Conservation (phyloP, 495 filamentous ascomycete species). For the Penicillium robsamsonii region DNA sequence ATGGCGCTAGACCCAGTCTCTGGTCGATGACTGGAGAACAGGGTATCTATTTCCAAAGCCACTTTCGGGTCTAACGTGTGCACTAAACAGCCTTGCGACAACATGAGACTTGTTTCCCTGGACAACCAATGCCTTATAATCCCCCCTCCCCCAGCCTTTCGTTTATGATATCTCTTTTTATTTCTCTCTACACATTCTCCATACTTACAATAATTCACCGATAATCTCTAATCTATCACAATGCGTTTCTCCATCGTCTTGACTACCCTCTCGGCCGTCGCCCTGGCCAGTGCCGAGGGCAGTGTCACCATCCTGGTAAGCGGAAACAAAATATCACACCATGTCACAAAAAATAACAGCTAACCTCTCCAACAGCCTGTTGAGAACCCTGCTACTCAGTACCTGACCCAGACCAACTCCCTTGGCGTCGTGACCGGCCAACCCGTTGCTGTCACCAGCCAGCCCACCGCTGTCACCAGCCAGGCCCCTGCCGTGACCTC, state of each 20-base stretch:
- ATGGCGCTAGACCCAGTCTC: constrained; percentile 14
- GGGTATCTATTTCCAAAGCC: not conserved
- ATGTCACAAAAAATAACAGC: not conserved
- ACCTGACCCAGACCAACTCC: constrained; percentile 53
- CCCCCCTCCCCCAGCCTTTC: constrained; percentile 1
- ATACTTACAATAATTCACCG: constrained; percentile 4
- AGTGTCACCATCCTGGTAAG: constrained; percentile 18
- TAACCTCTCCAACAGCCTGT: not conserved
- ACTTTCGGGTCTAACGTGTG: constrained; percentile 7
- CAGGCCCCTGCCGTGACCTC: constrained; percentile 46
- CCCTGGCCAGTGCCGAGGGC: constrained; percentile 30
- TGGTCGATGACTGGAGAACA: constrained; percentile 13
- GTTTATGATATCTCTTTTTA: not conserved
- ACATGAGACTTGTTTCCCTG: constrained; percentile 19
- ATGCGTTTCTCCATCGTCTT: constrained; percentile 45
- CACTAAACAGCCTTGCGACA: constrained; percentile 6
- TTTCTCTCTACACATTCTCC: constrained; percentile 7
- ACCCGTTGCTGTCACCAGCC: constrained; percentile 33
- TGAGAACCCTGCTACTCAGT: constrained; percentile 43
- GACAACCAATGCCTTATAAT: constrained; percentile 16
- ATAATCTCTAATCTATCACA: constrained; percentile 18
- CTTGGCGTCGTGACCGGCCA: constrained; percentile 56
- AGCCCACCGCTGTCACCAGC: constrained; percentile 38
- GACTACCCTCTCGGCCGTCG: constrained; percentile 43
- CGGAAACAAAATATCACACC: not conserved